A percentile compares a stretch with the other conserved stretches of the same genome.
Evolutionary conservation across 805 yeast species (phyloP).

Genomic region (Candida andamanensis): DNA sequence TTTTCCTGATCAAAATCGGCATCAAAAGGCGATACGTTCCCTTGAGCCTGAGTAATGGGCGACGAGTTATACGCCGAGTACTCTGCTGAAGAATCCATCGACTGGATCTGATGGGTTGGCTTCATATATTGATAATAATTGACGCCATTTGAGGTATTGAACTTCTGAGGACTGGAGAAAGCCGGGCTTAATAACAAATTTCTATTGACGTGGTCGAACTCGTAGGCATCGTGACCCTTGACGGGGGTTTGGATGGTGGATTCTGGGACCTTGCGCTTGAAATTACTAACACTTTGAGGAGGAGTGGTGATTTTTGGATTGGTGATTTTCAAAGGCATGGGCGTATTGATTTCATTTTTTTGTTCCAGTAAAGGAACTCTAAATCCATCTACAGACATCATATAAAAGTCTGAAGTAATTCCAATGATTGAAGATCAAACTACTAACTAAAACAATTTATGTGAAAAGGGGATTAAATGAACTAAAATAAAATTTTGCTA

Average conservation of each 20-base stretch:
- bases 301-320: constrained; percentile 31
- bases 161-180: constrained; percentile 44
- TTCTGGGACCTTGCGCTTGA: constrained; percentile 2
- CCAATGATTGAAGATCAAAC: too few relatives aligned
- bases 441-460: too few relatives aligned
- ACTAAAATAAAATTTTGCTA: neutral
- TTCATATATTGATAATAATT: neutral
- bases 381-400: constrained; percentile 10
- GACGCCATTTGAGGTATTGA: constrained; percentile 1
- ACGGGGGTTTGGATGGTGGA: constrained; percentile 9
- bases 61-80: constrained; percentile 3
- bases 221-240: constrained; percentile 6
- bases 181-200: constrained; percentile 33
- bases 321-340: constrained; percentile 7
- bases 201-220: constrained; percentile 8
- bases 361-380: constrained; percentile 15
- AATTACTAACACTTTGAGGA: constrained; percentile 15
- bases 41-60: constrained; percentile 23
- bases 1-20: constrained; percentile 8
- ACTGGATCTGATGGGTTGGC: neutral
- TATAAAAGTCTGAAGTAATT: neutral
- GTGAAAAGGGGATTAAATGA: neutral
- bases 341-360: constrained; percentile 10
- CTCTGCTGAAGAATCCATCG: neutral
- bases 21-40: constrained; percentile 6